phyloP scores from a whole-genome alignment of 495 filamentous ascomycete species.

The Hyaloscypha bicolor region DNA sequence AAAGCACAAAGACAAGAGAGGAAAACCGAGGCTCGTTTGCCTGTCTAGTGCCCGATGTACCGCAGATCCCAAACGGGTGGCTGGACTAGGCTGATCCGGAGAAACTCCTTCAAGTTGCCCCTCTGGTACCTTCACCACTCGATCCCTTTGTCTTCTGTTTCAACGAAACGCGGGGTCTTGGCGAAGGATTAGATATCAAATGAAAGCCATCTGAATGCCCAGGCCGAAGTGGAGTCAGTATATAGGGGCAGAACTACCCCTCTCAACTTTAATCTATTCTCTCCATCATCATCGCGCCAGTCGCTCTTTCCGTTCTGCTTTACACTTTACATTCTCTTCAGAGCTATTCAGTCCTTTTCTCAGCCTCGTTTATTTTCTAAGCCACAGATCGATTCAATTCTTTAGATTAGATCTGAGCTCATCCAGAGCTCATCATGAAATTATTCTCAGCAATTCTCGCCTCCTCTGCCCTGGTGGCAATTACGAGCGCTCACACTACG shows the following conservation, averaged over 20 bases:
- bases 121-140: background rate
- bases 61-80: background rate
- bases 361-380: constrained; percentile 5
- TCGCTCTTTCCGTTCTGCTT: constrained; percentile 15
- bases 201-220: background rate
- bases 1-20: background rate
- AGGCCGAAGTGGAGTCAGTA: background rate
- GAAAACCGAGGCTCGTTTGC: background rate
- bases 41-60: background rate
- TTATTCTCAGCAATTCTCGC: constrained; percentile 36
- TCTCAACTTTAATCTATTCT: constrained; percentile 2
- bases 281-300: constrained; percentile 11
- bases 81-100: background rate
- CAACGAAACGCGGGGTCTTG: background rate
- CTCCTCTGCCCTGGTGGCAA: constrained; percentile 39
- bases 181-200: background rate
- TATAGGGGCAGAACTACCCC: constrained; percentile 1
- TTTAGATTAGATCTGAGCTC: background rate
- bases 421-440: constrained; percentile 38
- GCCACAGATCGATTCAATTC: background rate
- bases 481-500: constrained; percentile 47
- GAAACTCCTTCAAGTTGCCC: background rate
- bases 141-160: background rate
- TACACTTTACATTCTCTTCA: constrained; percentile 4
- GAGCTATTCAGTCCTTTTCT: constrained; percentile 1